A percentile compares a stretch with the other conserved stretches of the same genome.
Evolutionary conservation across 1,284 basidiomycete species (phyloP).

Genomic region (Boletellus deceptivus): DNA sequence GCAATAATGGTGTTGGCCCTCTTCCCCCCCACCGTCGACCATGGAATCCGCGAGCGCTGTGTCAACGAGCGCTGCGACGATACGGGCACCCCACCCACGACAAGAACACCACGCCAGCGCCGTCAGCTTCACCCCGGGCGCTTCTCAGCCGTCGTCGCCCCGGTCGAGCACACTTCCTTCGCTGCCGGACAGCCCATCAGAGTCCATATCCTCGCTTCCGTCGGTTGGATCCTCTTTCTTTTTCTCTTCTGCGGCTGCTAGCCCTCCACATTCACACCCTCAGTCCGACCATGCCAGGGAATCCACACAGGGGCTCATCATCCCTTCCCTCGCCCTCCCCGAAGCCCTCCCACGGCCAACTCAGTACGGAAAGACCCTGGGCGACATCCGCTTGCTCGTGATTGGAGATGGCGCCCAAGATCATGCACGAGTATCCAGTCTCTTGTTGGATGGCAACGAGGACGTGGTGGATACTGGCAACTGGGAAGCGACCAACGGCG

Average conservation of each 20-base stretch:
- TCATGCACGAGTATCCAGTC: slow-evolving; percentile 28
- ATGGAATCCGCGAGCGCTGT: slow-evolving; percentile 25
- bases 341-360: slow-evolving; percentile 56
- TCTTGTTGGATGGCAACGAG: slow-evolving; percentile 59
- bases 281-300: slow-evolving; percentile 45
- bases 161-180: slow-evolving; percentile 47
- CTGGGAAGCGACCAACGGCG: slow-evolving; percentile 50
- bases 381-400: slow-evolving; percentile 55
- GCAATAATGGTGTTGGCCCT: slow-evolving; percentile 1
- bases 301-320: slow-evolving; percentile 55
- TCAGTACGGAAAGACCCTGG: slow-evolving; percentile 61
- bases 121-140: slow-evolving; percentile 32
- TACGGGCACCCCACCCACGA: slow-evolving; percentile 23
- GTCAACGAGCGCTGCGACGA: slow-evolving; percentile 25
- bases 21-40: slow-evolving; percentile 5
- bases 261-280: slow-evolving; percentile 44
- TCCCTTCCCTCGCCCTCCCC: slow-evolving; percentile 66
- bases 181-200: slow-evolving; percentile 56
- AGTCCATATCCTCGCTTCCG: slow-evolving; percentile 66
- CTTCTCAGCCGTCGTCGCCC: slow-evolving; percentile 42
- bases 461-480: slow-evolving; percentile 58
- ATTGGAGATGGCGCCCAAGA: slow-evolving; percentile 42
- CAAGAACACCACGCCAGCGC: slow-evolving; percentile 26
- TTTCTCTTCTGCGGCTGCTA: slow-evolving; percentile 66
- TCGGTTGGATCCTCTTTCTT: slow-evolving; percentile 75